Base-by-base conservation (phyloP, 306 rosid genomes). In the Argentina anserina region DNA sequence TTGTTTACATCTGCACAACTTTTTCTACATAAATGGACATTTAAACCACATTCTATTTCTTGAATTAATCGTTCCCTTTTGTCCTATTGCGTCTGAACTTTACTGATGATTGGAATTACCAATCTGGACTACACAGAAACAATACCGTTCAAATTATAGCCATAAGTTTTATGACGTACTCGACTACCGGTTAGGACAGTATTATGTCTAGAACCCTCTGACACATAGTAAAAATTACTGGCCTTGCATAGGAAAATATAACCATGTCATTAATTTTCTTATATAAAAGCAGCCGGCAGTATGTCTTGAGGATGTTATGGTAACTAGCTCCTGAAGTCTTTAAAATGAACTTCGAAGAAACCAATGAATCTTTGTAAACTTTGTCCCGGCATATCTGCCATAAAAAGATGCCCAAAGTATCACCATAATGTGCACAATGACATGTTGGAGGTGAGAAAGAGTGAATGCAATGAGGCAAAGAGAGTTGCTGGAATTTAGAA, bases 401-500 rank as follows among this genome's bases (percentile, higher is more conserved):
- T 11, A 50, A 70, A 67, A 77, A 71, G 69, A 72, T 36, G 55
- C 25, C 70, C n/a, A 21, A 10, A 4, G 40, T 7, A 11, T 21
- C 62, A 67, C 49, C 58, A 70, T 49, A 43, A 10, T 43, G 71
- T 18, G 70, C 63, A 72, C 14, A 62, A 28, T 69, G 52, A 31
- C 23, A 60, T 6, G 65, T 49, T 29, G 55, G 69, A 73, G 64
- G 71, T 58, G 11, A 1, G 55, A 66, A 28, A 52, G 49, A 71
- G 58, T 42, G 41, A 43, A n/a, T 17, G 50, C 61, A 34, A 85
- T 75, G 84, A 80, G 76, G 70, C 63, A 20, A 49, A 76, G 73
- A 62, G 83, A 80, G 56, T 4, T 61, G 11, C 23, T 59, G 77
- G 92, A 79, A 55, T 92, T 88, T 45, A 90, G 95, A 80, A 88